Base-by-base conservation (phyloP, 176 grass and related monocot species). In the Pharus latifolius region DNA sequence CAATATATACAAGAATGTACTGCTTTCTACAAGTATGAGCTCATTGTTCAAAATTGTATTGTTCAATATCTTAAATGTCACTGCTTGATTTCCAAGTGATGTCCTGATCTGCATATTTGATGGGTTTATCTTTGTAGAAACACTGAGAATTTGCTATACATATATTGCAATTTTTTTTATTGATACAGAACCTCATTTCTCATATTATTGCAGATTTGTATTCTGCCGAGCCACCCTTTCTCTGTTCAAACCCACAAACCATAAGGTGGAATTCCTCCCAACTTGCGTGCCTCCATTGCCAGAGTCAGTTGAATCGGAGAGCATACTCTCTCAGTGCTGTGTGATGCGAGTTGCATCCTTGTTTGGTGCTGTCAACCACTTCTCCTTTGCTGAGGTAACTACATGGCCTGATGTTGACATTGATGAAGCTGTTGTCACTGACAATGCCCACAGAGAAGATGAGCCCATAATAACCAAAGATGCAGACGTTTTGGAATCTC, bases 161-260 rank as follows among this genome's bases (percentile, higher is more conserved):
- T 19, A 9, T 38, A 4, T 53, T 74, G 28, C 30, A n/a, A 29
- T 50, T 37, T 27, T 11, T 13, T 51, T 63, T 48, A n/a, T 20
- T 85, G 30, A 10, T 67, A 55, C 49, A 81, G 77, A 81, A 67
- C 11, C 14, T 71, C 0, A 18, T 70, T 65, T 72, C 10, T 14
- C 15, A 43, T 77, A 38, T 78, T 51, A 80, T 20, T 83, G 70
- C 80, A 97, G 94, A 83, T 97, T 97, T 79, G 88, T 97, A 24
- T 92, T 97, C 67, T 97, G 83, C 56, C 76, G 86, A 65, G 78
- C 89, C 37, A 76, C 82, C 1, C 70, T 80, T 52, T 82, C 83
- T 9, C 75, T 90, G 20, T 90, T 90, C 42, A 70, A 84, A 75
- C 61, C 47, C 13, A 80, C 74, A 33, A 78, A 72, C 19, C 32